A percentile compares a stretch with the other conserved stretches of the same genome.
Evolutionary conservation across 495 filamentous ascomycete species (phyloP).

Genomic region (Chaetomidium leptoderma): DNA sequence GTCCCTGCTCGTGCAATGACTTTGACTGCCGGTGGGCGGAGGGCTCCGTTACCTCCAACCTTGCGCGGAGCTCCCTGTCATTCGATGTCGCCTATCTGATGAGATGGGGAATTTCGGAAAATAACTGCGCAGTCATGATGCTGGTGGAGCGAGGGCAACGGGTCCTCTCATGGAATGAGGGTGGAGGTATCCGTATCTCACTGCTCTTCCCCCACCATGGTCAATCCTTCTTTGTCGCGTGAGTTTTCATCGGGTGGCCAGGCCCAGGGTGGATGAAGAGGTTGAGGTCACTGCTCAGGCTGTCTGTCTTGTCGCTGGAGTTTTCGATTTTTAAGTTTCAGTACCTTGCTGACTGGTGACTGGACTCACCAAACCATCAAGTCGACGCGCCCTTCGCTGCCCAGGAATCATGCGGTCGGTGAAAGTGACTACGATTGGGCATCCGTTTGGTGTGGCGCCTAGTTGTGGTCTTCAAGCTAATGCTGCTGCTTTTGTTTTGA

Average conservation of each 20-base stretch:
- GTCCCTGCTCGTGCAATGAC: background rate
- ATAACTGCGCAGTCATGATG: no score
- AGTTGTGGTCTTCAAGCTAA: background rate
- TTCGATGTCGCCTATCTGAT: background rate
- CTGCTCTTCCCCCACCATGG: background rate
- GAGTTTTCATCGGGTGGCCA: slow-evolving; percentile 7
- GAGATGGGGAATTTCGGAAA: no score
- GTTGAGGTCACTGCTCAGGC: background rate
- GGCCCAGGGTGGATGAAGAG: slow-evolving; percentile 14
- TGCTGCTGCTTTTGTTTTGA: slow-evolving; percentile 10
- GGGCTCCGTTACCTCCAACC: no score
- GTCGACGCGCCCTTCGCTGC: slow-evolving; percentile 7
- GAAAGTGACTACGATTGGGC: slow-evolving; percentile 3
- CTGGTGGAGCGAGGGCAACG: background rate
- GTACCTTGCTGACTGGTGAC: background rate
- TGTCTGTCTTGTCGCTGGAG: background rate
- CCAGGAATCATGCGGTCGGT: background rate
- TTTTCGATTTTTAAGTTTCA: no score
- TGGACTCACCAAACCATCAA: background rate
- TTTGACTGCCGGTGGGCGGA: background rate
- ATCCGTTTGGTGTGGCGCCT: slow-evolving; percentile 7
- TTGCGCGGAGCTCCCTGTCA: no score
- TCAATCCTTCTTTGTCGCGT: no score
- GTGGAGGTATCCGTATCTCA: background rate
- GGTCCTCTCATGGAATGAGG: background rate